These are phyloP conservation scores for Phytophthora kernoviae DNA, from an alignment of 352 stramenopile species.

Conservation along the genomic window DNA sequence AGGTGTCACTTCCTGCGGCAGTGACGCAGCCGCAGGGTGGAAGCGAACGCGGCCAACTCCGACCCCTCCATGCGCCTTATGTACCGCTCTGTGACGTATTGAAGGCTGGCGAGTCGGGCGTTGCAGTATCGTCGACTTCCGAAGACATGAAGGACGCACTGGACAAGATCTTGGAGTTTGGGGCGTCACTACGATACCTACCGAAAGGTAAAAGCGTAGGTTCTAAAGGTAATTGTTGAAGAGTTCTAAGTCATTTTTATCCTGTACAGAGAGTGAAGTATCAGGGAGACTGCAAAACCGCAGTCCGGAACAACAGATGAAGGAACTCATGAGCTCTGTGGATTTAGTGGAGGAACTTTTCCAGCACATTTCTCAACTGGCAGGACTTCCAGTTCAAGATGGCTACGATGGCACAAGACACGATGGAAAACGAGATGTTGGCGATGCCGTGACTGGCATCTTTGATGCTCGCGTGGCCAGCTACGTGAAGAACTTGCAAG, in stretches of 20 bases:
- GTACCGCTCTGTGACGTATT: constrained; percentile 61
- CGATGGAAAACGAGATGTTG: constrained; percentile 17
- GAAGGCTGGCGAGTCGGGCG: constrained; percentile 53
- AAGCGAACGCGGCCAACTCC: constrained; percentile 21
- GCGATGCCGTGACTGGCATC: constrained; percentile 35
- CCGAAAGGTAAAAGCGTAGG: constrained; percentile 50
- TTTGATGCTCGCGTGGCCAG: constrained; percentile 74
- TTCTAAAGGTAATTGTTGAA: background rate
- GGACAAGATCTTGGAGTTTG: constrained; percentile 79
- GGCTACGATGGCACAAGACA: constrained; percentile 13
- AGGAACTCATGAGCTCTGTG: constrained; percentile 75
- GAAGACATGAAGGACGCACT: constrained; percentile 72
- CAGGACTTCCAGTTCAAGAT: constrained; percentile 32
- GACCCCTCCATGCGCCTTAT: constrained; percentile 49
- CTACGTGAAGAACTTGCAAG: constrained; percentile 79
- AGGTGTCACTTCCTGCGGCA: constrained; percentile 37
- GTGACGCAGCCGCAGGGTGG: constrained; percentile 15
- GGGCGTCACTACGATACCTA: constrained; percentile 45
- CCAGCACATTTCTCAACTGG: constrained; percentile 75
- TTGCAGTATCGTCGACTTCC: constrained; percentile 22
- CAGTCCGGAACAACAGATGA: constrained; percentile 63
- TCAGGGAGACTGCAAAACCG: constrained; percentile 20
- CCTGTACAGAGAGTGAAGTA: constrained; percentile 45
- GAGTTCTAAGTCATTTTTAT: background rate
- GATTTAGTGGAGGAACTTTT: constrained; percentile 85